These are phyloP conservation scores for Prunus yedoensis DNA, from an alignment of 331 rosid genomes.

Conservation along the genomic window DNA sequence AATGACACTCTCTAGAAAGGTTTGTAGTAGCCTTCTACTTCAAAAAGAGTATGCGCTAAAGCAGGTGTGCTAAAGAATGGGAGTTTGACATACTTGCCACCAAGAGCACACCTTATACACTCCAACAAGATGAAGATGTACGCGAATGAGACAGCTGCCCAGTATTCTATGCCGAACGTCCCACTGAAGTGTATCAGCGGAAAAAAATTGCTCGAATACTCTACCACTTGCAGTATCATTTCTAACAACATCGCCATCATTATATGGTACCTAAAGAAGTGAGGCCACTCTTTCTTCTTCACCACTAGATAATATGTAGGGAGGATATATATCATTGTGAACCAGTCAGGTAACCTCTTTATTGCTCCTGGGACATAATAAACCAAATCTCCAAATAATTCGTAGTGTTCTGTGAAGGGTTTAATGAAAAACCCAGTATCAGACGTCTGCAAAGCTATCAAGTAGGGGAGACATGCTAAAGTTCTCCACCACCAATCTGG, in stretches of 20 bases:
- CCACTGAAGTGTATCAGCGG: conserved; percentile 84
- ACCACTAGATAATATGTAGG: conserved; percentile 57
- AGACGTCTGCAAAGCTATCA: conserved; percentile 66
- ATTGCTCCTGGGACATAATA: conserved; percentile 73
- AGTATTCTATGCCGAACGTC: conserved; percentile 64
- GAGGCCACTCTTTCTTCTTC: conserved; percentile 62
- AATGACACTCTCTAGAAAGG: conserved; percentile 47
- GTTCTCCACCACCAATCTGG: conserved; percentile 98
- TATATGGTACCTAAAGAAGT: conserved; percentile 65
- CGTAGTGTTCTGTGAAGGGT: conserved; percentile 52
- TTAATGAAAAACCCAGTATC: conserved; percentile 60
- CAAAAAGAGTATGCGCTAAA: conserved; percentile 57
- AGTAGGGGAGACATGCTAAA: conserved; percentile 73
- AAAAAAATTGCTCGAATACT: conserved; percentile 64
- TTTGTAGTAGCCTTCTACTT: conserved; percentile 54
- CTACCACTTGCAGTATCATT: conserved; percentile 54
- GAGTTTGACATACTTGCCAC: conserved; percentile 64
- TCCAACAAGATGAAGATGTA: conserved; percentile 46
- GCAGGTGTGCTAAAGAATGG: conserved; percentile 72
- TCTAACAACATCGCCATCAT: conserved; percentile 76
- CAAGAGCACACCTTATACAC: conserved; percentile 68
- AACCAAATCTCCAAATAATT: conserved; percentile 44
- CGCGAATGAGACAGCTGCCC: conserved; percentile 72
- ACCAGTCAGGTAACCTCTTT: conserved; percentile 69
- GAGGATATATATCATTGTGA: conserved; percentile 59